Conservation (phyloP, 208 protist genomes). For the Trypanosoma congolense region DNA sequence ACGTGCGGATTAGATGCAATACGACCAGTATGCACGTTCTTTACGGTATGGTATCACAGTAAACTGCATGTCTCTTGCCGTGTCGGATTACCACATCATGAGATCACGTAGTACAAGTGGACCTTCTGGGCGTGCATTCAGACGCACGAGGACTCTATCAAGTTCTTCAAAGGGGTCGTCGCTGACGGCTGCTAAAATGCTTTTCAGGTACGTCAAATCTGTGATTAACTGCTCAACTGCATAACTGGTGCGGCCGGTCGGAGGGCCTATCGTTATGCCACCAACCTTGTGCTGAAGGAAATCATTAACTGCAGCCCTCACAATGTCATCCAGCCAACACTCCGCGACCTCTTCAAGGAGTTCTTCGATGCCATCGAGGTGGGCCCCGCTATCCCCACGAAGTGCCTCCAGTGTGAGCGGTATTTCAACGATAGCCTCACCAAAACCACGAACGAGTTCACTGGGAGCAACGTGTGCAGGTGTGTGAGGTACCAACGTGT, state of each 20-base stretch:
- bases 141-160: conserved; percentile 26
- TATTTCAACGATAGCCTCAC: conserved; percentile 80
- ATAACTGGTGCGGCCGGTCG: conserved; percentile 1
- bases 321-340: conserved; percentile 61
- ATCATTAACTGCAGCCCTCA: conserved; percentile 35
- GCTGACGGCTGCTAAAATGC: conserved; percentile 71
- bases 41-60: too few species aligned
- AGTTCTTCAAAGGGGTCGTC: conserved; percentile 57
- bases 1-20: too few species aligned
- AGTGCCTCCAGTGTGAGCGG: conserved; percentile 65
- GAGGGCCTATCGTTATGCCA: conserved; percentile 36
- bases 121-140: conserved; percentile 27
- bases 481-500: conserved; percentile 18
- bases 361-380: conserved; percentile 26
- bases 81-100: conserved; percentile 4
- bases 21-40: too few species aligned
- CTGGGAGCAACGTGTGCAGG: conserved; percentile 41
- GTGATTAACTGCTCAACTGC: conserved; percentile 59
- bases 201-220: conserved; percentile 70
- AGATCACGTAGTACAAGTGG: conserved; percentile 15
- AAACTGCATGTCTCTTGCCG: too few species aligned
- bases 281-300: conserved; percentile 58
- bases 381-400: conserved; percentile 19
- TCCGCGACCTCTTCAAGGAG: conserved; percentile 55
- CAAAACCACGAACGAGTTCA: conserved; percentile 51